These are phyloP conservation scores for Ehretia macrophylla DNA, from an alignment of 257 asterid species.

Conservation along the genomic window DNA sequence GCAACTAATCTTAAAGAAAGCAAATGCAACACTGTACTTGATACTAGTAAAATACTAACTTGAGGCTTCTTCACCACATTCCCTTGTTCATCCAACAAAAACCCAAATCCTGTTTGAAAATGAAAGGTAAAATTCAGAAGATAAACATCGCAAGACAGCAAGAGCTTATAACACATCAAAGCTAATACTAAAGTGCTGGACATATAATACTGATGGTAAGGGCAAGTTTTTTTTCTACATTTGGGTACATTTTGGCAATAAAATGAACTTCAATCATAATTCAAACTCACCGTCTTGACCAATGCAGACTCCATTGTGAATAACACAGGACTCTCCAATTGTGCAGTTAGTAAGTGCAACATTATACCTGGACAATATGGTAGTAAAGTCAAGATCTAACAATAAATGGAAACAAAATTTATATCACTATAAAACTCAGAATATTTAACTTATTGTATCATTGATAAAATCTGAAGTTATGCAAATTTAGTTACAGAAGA, in stretches of 20 bases:
- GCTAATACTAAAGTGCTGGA: background rate
- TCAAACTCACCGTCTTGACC: constrained; percentile 86
- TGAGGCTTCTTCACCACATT: constrained; percentile 87
- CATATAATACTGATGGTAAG: background rate
- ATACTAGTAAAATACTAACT: constrained; percentile 36
- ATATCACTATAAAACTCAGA: background rate
- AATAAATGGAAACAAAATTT: background rate
- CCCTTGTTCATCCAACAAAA: constrained; percentile 65
- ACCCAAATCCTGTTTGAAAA: constrained; percentile 70
- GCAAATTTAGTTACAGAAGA: no score
- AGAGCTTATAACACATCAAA: background rate
- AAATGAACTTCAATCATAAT: constrained; percentile 4
- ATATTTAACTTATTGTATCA: no score
- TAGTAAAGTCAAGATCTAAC: background rate
- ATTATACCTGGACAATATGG: constrained; percentile 40
- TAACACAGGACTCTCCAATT: constrained; percentile 63
- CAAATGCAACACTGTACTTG: constrained; percentile 9
- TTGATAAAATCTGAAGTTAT: no score
- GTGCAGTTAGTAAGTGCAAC: constrained; percentile 75
- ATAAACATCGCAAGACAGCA: background rate
- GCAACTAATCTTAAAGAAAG: background rate
- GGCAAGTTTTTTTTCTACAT: background rate
- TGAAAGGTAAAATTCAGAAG: background rate
- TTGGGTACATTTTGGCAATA: background rate
- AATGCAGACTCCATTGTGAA: constrained; percentile 84